These are phyloP conservation scores for Daedaleopsis nitida DNA, from an alignment of 768 basidiomycete genomes.

Conservation along the genomic window DNA sequence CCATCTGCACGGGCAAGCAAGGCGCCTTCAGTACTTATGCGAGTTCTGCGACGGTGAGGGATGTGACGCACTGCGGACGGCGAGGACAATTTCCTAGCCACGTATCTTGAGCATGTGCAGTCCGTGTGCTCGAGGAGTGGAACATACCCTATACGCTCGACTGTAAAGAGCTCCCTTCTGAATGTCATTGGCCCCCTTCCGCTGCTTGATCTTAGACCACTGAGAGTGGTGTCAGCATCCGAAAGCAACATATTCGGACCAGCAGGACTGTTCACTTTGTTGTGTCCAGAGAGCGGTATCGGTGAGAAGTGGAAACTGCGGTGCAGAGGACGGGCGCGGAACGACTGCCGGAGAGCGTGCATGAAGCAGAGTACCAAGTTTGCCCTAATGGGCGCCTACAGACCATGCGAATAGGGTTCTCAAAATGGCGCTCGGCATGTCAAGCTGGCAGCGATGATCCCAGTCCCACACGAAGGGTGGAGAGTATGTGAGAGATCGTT, in stretches of 20 bases:
- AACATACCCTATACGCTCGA: slow-evolving; percentile 51
- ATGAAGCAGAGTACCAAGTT: neutral
- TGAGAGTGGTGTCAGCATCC: slow-evolving; percentile 25
- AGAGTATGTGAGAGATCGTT: neutral
- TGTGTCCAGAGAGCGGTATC: slow-evolving; percentile 39
- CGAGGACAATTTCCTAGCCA: slow-evolving; percentile 59
- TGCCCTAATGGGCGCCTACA: neutral
- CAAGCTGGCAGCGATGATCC: no score
- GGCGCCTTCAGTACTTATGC: neutral
- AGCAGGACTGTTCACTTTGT: slow-evolving; percentile 34
- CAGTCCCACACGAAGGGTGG: no score
- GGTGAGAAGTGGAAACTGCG: slow-evolving; percentile 32
- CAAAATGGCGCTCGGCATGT: neutral
- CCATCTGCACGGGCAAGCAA: slow-evolving; percentile 43
- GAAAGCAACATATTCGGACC: neutral
- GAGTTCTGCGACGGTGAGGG: neutral
- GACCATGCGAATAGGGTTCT: neutral
- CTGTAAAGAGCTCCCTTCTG: slow-evolving; percentile 61
- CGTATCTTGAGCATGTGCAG: neutral
- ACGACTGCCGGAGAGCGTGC: slow-evolving; percentile 3
- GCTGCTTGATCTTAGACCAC: slow-evolving; percentile 81
- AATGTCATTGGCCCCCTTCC: slow-evolving; percentile 64
- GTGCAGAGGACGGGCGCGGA: slow-evolving; percentile 4
- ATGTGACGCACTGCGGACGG: slow-evolving; percentile 53
- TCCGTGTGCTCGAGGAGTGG: slow-evolving; percentile 1